Evolutionary conservation across 2,329 filamentous ascomycete genomes (phyloP).

Genomic region (Xylogone sp.): DNA sequence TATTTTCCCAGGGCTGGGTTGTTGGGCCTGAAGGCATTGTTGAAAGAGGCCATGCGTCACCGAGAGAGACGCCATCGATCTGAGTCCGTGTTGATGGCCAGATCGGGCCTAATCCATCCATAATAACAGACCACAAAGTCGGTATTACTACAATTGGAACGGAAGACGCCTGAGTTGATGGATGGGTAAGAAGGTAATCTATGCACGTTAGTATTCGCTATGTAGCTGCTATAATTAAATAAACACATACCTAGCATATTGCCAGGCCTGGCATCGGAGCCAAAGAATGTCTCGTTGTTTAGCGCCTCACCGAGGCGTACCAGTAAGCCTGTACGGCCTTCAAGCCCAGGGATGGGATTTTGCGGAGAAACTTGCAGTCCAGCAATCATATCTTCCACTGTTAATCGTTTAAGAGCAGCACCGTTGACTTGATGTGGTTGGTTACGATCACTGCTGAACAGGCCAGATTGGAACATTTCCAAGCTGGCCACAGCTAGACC

Average conservation of each 20-base stretch:
- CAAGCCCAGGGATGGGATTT: conserved; percentile 80
- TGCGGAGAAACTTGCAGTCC: conserved; percentile 80
- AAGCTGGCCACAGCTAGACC: conserved; percentile 72
- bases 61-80: conserved; percentile 81
- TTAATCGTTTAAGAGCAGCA: conserved; percentile 70
- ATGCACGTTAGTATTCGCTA: conserved; percentile 16
- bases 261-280: conserved; percentile 77
- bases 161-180: conserved; percentile 82
- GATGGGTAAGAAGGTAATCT: conserved; percentile 93
- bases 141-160: conserved; percentile 83
- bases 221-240: conserved; percentile 6
- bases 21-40: conserved; percentile 59
- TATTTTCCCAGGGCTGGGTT: conserved; percentile 70
- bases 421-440: conserved; percentile 92
- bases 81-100: conserved; percentile 86
- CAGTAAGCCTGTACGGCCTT: conserved; percentile 78
- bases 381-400: conserved; percentile 68
- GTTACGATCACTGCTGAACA: conserved; percentile 77
- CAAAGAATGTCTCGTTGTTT: conserved; percentile 78
- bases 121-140: conserved; percentile 85
- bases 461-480: conserved; percentile 91
- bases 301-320: conserved; percentile 73
- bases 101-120: conserved; percentile 80
- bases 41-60: conserved; percentile 90
- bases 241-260: conserved; percentile 78